Percentiles rank a stretch among this genome's conserved stretches.
Conservation (phyloP, 306 rosid genomes). For the Sindora glabra region DNA sequence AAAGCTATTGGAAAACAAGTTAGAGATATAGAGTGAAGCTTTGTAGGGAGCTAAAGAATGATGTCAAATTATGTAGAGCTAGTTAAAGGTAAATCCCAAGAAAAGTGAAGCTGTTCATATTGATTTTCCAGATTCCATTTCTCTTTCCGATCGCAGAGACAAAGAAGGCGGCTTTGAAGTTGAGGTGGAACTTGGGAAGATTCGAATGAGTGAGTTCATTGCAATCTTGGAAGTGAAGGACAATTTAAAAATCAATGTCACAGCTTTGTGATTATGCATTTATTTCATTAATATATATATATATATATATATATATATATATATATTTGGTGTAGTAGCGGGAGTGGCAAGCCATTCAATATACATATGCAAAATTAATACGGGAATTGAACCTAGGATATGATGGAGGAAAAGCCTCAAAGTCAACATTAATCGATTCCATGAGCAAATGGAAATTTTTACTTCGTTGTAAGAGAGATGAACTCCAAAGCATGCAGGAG, state of each 20-base stretch:
- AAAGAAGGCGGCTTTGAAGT: conserved; percentile 9
- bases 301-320: no score
- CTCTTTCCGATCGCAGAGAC: conserved; percentile 4
- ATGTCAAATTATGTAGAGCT: not conserved
- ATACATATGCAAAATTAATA: no score
- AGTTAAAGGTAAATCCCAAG: not conserved
- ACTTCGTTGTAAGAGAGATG: no score
- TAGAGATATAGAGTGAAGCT: not conserved
- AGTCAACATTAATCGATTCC: no score
- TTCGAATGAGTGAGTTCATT: not conserved
- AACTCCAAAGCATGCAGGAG: no score
- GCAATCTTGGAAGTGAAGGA: not conserved
- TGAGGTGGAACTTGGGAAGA: not conserved
- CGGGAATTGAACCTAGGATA: no score
- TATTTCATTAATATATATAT: no score
- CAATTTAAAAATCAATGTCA: not conserved
- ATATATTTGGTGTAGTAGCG: no score
- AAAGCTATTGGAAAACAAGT: conserved; percentile 7
- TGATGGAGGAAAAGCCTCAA: no score
- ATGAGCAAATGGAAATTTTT: no score
- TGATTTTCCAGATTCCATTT: not conserved
- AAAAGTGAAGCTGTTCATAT: conserved; percentile 15
- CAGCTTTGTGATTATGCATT: no score
- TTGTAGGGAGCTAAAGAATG: not conserved
- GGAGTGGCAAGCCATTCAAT: no score